Conservation (phyloP, 2,329 filamentous ascomycete species). For the Pseudogymnoascus sp. region DNA sequence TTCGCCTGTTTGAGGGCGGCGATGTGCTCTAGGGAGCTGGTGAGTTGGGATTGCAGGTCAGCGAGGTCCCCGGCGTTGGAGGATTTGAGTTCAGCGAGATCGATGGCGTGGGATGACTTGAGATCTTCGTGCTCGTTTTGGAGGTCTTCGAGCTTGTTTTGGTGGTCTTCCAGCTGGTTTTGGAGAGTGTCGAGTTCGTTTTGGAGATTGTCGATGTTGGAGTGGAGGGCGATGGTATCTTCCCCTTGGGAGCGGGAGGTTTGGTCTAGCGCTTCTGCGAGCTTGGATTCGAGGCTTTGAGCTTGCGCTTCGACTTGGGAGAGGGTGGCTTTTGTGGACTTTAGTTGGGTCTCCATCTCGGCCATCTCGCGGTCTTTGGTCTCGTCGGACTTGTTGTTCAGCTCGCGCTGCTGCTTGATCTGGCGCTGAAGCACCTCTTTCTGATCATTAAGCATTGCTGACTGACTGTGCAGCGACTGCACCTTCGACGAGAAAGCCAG, state of each 20-base stretch:
- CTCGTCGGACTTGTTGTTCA: constrained; percentile 79
- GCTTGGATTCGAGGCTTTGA: constrained; percentile 24
- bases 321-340: constrained; percentile 30
- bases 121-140: constrained; percentile 19
- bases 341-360: constrained; percentile 49
- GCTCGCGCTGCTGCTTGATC: constrained; percentile 88
- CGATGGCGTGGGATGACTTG: constrained; percentile 24
- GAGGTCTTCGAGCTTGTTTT: constrained; percentile 17
- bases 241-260: not conserved
- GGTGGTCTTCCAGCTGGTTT: constrained; percentile 11
- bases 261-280: constrained; percentile 26
- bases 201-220: not conserved
- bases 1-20: not conserved
- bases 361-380: constrained; percentile 60
- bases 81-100: constrained; percentile 24
- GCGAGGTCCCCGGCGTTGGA: constrained; percentile 23
- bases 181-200: constrained; percentile 19
- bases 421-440: constrained; percentile 84
- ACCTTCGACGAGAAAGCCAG: constrained; percentile 72
- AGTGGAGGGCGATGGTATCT: not conserved
- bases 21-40: constrained; percentile 13
- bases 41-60: constrained; percentile 24
- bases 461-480: constrained; percentile 68
- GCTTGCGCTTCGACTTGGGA: constrained; percentile 24
- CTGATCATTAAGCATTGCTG: constrained; percentile 76